Evolutionary conservation across 163 green algal species (phyloP).

Genomic region (Chlamydomonas reinhardtii): DNA sequence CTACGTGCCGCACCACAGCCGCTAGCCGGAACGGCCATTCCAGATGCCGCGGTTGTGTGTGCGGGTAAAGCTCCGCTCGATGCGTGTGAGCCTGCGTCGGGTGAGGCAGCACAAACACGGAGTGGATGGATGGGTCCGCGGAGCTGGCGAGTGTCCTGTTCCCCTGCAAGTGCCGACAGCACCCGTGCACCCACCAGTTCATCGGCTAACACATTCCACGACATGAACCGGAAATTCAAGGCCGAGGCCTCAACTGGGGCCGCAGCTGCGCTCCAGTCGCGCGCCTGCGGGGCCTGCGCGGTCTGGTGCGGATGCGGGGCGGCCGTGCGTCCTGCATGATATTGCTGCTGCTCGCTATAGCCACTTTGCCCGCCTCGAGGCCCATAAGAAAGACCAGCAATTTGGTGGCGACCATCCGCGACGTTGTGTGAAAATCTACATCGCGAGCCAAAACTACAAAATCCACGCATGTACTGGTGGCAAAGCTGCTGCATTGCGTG

Average conservation of each 20-base stretch:
- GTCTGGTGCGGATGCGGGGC: neutral
- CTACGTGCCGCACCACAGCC: constrained; percentile 70
- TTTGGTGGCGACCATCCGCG: neutral
- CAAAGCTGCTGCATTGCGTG: neutral
- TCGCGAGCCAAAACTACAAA: constrained; percentile 26
- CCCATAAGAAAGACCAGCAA: neutral
- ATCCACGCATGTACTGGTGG: constrained; percentile 26
- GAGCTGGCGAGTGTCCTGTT: too few species aligned
- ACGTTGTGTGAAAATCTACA: constrained; percentile 23
- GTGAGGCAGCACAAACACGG: too few species aligned
- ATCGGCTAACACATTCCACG: constrained; percentile 85
- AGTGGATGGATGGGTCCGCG: too few species aligned
- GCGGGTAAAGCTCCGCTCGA: constrained; percentile 71
- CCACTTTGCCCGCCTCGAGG: too few species aligned
- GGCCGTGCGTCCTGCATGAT: too few species aligned
- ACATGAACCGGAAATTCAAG: constrained; percentile 69
- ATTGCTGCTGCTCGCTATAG: neutral
- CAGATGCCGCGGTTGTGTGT: constrained; percentile 50
- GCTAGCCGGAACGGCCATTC: constrained; percentile 63
- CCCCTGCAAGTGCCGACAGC: too few species aligned
- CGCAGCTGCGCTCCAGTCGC: neutral
- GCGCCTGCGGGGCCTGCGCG: neutral
- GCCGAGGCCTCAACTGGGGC: neutral
- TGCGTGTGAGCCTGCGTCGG: constrained; percentile 56
- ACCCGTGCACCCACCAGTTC: constrained; percentile 66